Conservation (phyloP, 1,284 basidiomycete genomes). For the Sanghuangporus weigelae region DNA sequence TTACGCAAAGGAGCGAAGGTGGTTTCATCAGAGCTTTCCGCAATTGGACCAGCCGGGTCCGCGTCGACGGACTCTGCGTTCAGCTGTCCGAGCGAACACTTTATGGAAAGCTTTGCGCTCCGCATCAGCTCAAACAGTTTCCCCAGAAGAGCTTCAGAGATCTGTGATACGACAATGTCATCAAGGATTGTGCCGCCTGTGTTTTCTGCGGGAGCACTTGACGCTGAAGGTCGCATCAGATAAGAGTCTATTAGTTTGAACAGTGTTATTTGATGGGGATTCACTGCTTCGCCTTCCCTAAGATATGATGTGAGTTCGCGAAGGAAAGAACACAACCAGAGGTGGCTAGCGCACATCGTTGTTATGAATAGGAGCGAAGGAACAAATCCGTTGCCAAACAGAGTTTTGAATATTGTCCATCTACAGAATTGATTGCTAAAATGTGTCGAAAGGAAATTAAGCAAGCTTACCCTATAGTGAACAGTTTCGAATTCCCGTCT, state of each 20-base stretch:
- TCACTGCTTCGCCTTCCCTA: constrained; percentile 68
- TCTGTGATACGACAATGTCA: constrained; percentile 31
- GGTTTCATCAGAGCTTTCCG: constrained; percentile 19
- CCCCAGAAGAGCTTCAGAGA: constrained; percentile 46
- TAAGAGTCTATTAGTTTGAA: constrained; percentile 83
- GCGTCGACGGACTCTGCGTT: not conserved
- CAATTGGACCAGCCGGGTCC: constrained; percentile 1
- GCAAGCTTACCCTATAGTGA: constrained; percentile 61
- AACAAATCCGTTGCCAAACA: constrained; percentile 33
- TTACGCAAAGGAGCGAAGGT: constrained; percentile 24
- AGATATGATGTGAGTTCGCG: constrained; percentile 47
- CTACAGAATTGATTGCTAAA: constrained; percentile 24
- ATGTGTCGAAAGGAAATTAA: not conserved
- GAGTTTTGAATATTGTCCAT: constrained; percentile 34
- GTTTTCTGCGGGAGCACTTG: constrained; percentile 21
- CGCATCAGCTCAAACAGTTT: constrained; percentile 50
- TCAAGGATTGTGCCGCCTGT: not conserved
- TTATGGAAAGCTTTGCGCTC: constrained; percentile 49
- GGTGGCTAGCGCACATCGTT: constrained; percentile 28
- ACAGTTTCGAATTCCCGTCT: constrained; percentile 55
- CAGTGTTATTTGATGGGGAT: constrained; percentile 79
- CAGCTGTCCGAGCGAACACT: constrained; percentile 36
- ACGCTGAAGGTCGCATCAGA: constrained; percentile 40
- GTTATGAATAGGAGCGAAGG: constrained; percentile 31
- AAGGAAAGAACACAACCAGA: constrained; percentile 36